Evolutionary conservation across 345 rosid genomes (phyloP), one percentile per base, ranked within the genome.

Genomic region (Anacardium occidentale): DNA sequence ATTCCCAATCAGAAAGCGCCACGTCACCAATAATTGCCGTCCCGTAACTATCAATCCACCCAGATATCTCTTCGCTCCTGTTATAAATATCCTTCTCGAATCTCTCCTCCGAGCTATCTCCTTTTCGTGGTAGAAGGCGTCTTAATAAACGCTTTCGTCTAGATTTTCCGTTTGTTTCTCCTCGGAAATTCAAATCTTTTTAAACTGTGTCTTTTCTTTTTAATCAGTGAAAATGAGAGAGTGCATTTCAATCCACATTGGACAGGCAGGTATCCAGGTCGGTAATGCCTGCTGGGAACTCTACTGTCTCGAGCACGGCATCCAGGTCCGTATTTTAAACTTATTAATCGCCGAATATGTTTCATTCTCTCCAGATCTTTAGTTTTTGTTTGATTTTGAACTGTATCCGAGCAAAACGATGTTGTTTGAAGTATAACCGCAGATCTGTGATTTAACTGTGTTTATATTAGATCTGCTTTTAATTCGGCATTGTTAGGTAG

Each of bases 221-320:
- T 44, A 63, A 40, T 61, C 34, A 0, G 40, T 75, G 73, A 72
- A 72, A 40, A 89, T 89, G 94, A 85, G 94, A 60, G 93, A 89
- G 79, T 89, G 93, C 80, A 89, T 87, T 53, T 87, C 91, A 44
- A 80, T 89, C 77, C 94, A 89, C 85, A 89, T 89, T 66, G 94
- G 94, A 50, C 91, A 89, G 71, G 94, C 94, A 60, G 91, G 94
- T 70, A 89, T 89, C 62, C 94, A 89, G 82, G 94, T 89, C 70
- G 91, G 94, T 54, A 89, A 89, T 61, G 90, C 94, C 56, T 89
- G 94, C 68, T 88, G 93, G 93, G 93, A 88, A 74, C 90, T 88
- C 53, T 83, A 83, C 76, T 83, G 83, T 72, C 83, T 89, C 66
- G 94, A 87, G 72, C 91, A 87, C 71, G 94, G 94, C 29, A 85